Base-by-base conservation (phyloP, 192 early-diverging fungal genomes). In the Chytriomyces confervae region DNA sequence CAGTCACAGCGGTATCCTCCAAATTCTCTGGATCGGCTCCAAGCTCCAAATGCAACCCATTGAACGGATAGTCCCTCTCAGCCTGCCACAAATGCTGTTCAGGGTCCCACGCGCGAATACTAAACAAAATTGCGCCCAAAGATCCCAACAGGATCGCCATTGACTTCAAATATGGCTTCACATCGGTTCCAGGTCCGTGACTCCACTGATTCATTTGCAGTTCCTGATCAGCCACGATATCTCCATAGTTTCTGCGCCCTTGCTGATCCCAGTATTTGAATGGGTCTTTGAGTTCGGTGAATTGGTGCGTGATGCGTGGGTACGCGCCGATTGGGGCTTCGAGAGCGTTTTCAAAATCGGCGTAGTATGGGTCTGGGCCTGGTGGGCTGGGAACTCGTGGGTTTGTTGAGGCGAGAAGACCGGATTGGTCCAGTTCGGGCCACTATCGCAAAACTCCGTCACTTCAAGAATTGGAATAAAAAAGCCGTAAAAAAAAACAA, bases 231-330 rank as follows among this genome's bases (percentile, higher is more conserved):
- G 84, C 63, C 23, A 87, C 27, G 18, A 89, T 69, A 47, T 89
- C 87, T 27, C 87, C 87, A 69, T 86, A 89, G 53, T 89, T 79
- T 27, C 87, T 61, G 7, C 85, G 76, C 16, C 82, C 86, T 81
- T 89, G 87, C 74, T 84, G 77, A 77, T 89, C 87, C 87, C 87
- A 89, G 80, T 89, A 87, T 72, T 78, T 78, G 77, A 74, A 83
- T 10, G 87, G 85, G 61, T 89, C 83, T 50, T 77, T 84, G 45
- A 89, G 74, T 53, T 81, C 65, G 10, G 85, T 79, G 18, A 47
- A 89, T 74, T 85, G 84, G 29, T 72, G 76, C 16, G 78, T 68
- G 53, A 85, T 69, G 64, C 79, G 79, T 11, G 87, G 87, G 81
- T 89, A 89, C 48, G 76, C 81, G 61, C 87, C 87, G 78, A 84